phyloP scores from a whole-genome alignment of 176 grass and related monocot species.

The Ensete glaucum region DNA sequence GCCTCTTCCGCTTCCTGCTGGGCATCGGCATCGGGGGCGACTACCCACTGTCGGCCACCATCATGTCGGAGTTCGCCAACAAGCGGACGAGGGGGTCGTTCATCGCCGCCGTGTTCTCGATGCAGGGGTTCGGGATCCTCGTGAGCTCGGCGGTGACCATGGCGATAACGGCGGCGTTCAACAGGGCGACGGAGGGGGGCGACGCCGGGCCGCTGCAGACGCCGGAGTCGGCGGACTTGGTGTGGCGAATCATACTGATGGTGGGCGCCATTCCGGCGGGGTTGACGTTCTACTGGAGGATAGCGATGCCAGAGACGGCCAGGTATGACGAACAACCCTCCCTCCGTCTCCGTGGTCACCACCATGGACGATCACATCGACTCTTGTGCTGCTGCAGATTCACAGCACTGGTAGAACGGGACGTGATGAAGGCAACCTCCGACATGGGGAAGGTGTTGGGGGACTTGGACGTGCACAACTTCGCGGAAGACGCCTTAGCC shows the following conservation, averaged over 20 bases:
- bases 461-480: conserved; percentile 17
- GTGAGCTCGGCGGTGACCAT: conserved; percentile 66
- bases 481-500: background rate
- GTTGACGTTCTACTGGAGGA: conserved; percentile 35
- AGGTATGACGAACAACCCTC: conserved; percentile 11
- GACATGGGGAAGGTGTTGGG: conserved; percentile 31
- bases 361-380: too few species aligned
- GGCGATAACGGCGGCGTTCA: conserved; percentile 44
- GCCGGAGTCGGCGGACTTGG: conserved; percentile 25
- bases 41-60: conserved; percentile 76
- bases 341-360: too few species aligned
- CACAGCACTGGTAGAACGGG: conserved; percentile 50
- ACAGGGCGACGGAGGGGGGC: conserved; percentile 18
- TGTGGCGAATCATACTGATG: conserved; percentile 39
- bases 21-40: conserved; percentile 73
- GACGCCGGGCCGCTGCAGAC: conserved; percentile 1
- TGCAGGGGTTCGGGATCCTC: conserved; percentile 81
- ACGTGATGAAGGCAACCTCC: conserved; percentile 48
- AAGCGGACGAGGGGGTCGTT: conserved; percentile 47
- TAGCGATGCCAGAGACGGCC: conserved; percentile 37
- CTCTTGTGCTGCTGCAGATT: conserved; percentile 26
- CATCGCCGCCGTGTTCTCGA: conserved; percentile 80
- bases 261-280: conserved; percentile 28
- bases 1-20: conserved; percentile 65
- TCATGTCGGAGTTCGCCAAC: conserved; percentile 88